Evolutionary conservation across 129 eudicot species (phyloP).

Genomic region (Pulicaria dysenterica): DNA sequence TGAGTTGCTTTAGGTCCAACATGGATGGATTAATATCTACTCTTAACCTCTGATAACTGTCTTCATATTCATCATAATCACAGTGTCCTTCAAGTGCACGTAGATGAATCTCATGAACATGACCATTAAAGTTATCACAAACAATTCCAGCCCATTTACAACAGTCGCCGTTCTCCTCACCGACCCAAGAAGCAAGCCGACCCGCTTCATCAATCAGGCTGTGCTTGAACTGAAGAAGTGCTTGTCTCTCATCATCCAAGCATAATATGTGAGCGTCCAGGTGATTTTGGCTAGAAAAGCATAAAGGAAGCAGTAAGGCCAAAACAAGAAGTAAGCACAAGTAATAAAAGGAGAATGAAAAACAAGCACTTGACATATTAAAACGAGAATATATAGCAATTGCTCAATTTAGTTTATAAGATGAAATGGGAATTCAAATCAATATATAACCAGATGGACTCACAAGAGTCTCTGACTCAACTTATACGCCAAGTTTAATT

Average conservation of each 20-base stretch:
- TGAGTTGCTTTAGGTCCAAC: neutral
- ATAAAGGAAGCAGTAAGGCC: neutral
- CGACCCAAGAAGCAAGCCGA: neutral
- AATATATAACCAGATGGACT: too few relatives aligned
- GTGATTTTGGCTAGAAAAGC: neutral
- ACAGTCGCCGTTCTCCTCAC: neutral
- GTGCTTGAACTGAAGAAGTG: neutral
- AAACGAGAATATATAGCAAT: neutral
- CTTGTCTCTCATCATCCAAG: neutral
- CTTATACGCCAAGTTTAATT: too few relatives aligned
- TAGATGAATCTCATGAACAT: neutral
- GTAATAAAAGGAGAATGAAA: neutral
- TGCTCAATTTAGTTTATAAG: neutral
- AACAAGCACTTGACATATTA: neutral
- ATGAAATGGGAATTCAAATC: neutral
- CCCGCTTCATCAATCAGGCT: neutral
- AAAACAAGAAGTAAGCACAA: neutral
- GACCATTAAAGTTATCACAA: neutral
- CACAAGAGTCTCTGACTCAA: too few relatives aligned
- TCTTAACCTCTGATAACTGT: neutral
- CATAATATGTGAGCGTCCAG: neutral
- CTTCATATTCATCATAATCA: neutral
- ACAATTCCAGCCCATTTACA: neutral
- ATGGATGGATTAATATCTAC: neutral
- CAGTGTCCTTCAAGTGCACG: neutral